Conservation (phyloP, 2,329 filamentous ascomycete genomes). For the Aspergillus ustus region DNA sequence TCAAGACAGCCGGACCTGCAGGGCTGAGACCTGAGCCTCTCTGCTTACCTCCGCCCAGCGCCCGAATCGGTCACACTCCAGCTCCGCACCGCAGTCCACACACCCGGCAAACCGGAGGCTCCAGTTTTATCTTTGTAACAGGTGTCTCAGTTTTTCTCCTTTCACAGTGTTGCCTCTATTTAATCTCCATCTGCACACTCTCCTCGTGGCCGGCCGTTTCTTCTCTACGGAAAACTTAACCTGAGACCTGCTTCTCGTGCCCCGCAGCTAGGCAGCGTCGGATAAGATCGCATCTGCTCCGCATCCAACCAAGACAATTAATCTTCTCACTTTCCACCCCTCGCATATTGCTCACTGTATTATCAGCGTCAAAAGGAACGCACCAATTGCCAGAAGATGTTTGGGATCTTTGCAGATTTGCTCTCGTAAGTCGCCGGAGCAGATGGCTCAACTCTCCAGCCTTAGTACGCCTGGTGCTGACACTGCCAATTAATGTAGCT, state of each 20-base stretch:
- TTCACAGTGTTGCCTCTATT: constrained; percentile 11
- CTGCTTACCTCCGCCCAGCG: constrained; percentile 5
- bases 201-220: neutral
- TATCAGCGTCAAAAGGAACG: neutral
- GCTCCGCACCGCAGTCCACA: constrained; percentile 1
- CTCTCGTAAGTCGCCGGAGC: constrained; percentile 65
- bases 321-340: neutral
- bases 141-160: constrained; percentile 12
- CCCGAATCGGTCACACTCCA: constrained; percentile 19
- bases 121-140: constrained; percentile 16
- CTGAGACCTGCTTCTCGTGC: constrained; percentile 9
- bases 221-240: neutral
- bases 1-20: neutral
- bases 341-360: neutral
- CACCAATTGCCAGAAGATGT: constrained; percentile 59
- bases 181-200: neutral
- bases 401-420: constrained; percentile 76
- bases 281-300: constrained; percentile 13
- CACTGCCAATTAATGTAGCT: constrained; percentile 58
- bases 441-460: neutral
- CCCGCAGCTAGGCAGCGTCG: constrained; percentile 18
- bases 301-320: neutral
- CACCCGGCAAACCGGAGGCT: constrained; percentile 17
- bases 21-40: neutral
- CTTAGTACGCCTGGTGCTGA: neutral